phyloP scores from a whole-genome alignment of 257 asterid genomes.

The Pogostemon cablin region DNA sequence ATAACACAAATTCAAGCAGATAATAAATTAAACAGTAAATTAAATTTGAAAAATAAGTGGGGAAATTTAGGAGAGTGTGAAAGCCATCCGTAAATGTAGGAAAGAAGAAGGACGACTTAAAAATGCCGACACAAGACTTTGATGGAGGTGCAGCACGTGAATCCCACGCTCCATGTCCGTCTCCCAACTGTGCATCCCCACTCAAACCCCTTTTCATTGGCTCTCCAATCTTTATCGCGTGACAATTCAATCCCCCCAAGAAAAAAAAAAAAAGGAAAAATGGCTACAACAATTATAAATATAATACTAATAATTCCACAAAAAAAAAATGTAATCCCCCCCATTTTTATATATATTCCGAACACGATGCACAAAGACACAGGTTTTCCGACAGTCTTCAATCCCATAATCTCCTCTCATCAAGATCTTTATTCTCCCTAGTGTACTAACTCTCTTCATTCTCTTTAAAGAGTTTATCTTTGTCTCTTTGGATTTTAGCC shows the following conservation, averaged over 20 bases:
- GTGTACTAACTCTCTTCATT: slow-evolving; percentile 39
- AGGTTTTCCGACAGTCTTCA: slow-evolving; percentile 52
- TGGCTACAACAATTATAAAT: neutral
- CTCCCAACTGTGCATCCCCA: slow-evolving; percentile 57
- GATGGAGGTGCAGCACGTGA: slow-evolving; percentile 42
- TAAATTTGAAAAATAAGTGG: no score
- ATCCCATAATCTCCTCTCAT: slow-evolving; percentile 37
- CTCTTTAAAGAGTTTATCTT: slow-evolving; percentile 37
- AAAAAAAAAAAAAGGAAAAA: neutral
- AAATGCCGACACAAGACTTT: slow-evolving; percentile 32
- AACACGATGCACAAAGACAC: slow-evolving; percentile 29
- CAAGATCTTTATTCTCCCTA: slow-evolving; percentile 44
- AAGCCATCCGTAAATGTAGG: slow-evolving; percentile 39
- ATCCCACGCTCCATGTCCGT: slow-evolving; percentile 52
- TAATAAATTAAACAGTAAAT: no score
- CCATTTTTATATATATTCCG: slow-evolving; percentile 25
- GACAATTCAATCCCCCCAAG: slow-evolving; percentile 33
- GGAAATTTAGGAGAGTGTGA: slow-evolving; percentile 14
- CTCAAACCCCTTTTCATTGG: slow-evolving; percentile 53
- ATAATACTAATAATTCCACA: neutral
- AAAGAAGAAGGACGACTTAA: slow-evolving; percentile 17
- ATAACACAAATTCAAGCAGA: no score
- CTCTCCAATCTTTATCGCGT: slow-evolving; percentile 46
- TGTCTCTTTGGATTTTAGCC: slow-evolving; percentile 44
- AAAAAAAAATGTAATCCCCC: neutral